Conservation (phyloP, 148 eudicot species). For the Camellia japonica region DNA sequence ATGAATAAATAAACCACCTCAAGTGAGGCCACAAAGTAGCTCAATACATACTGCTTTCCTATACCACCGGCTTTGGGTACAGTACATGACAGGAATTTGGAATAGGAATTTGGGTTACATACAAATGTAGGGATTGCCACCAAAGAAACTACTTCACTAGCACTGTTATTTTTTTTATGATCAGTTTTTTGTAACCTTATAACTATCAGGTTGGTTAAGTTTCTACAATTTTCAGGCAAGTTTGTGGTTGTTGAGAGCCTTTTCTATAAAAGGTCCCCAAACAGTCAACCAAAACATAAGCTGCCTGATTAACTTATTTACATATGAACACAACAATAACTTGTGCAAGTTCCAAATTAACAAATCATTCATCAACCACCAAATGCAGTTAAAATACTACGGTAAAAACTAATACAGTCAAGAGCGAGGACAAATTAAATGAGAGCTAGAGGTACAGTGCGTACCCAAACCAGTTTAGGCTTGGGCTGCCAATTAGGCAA, state of each 20-base stretch:
- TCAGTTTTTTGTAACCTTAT: too few species aligned
- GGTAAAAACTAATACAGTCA: conserved; percentile 29
- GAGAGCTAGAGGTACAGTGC: neutral
- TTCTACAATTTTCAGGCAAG: conserved; percentile 63
- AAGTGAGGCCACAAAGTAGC: conserved; percentile 60
- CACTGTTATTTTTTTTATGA: too few species aligned
- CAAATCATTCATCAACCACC: conserved; percentile 28
- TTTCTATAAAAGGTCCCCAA: conserved; percentile 27
- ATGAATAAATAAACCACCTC: conserved; percentile 85
- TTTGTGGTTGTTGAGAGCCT: conserved; percentile 72
- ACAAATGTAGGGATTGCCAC: too few species aligned
- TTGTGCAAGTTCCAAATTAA: conserved; percentile 28
- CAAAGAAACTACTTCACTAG: too few species aligned
- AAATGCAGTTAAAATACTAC: conserved; percentile 36
- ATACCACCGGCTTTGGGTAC: conserved; percentile 66
- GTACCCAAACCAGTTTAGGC: conserved; percentile 7
- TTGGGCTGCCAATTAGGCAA: conserved; percentile 41
- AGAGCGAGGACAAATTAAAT: conserved; percentile 18
- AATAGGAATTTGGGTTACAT: conserved; percentile 61
- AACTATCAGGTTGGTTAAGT: conserved; percentile 25
- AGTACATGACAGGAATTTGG: conserved; percentile 58
- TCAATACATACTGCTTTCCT: conserved; percentile 49
- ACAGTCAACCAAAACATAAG: too few species aligned
- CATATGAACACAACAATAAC: neutral
- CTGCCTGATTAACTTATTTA: conserved; percentile 5